phyloP scores from a whole-genome alignment of 148 eudicot species.

The Amaranthus cruentus region DNA sequence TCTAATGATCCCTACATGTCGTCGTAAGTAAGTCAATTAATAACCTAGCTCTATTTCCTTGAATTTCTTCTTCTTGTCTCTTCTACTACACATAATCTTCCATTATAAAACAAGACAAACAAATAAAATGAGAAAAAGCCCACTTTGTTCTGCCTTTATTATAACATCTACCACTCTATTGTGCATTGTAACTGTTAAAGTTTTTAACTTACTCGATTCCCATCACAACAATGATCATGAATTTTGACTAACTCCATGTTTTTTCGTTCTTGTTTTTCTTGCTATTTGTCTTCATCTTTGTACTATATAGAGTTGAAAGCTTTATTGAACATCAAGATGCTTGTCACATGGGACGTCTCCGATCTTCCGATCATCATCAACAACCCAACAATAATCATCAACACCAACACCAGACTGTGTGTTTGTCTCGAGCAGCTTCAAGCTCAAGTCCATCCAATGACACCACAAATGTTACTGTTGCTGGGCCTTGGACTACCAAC shows the following conservation, averaged over 20 bases:
- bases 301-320: slow-evolving; percentile 66
- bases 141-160: slow-evolving; percentile 23
- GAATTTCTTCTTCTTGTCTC: slow-evolving; percentile 16
- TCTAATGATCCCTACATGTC: slow-evolving; percentile 16
- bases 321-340: slow-evolving; percentile 96
- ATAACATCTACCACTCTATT: slow-evolving; percentile 13
- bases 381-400: slow-evolving; percentile 2
- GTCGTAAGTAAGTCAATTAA: slow-evolving; percentile 18
- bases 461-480: slow-evolving; percentile 16
- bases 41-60: not conserved
- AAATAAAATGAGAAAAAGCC: slow-evolving; percentile 12
- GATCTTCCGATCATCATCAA: slow-evolving; percentile 30
- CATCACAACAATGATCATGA: not conserved
- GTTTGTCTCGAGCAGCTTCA: slow-evolving; percentile 48
- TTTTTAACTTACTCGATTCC: slow-evolving; percentile 9
- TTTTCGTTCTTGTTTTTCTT: slow-evolving; percentile 4
- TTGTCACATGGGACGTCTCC: slow-evolving; percentile 60
- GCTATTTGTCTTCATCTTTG: slow-evolving; percentile 6
- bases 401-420: slow-evolving; percentile 23
- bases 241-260: slow-evolving; percentile 13
- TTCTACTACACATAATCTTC: slow-evolving; percentile 11
- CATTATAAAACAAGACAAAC: slow-evolving; percentile 22
- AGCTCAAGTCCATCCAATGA: slow-evolving; percentile 67
- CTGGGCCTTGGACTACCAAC: slow-evolving; percentile 2
- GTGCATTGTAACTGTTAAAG: not conserved